Conservation (phyloP, 2,329 filamentous ascomycete species). For the Talaromyces funiculosus region DNA sequence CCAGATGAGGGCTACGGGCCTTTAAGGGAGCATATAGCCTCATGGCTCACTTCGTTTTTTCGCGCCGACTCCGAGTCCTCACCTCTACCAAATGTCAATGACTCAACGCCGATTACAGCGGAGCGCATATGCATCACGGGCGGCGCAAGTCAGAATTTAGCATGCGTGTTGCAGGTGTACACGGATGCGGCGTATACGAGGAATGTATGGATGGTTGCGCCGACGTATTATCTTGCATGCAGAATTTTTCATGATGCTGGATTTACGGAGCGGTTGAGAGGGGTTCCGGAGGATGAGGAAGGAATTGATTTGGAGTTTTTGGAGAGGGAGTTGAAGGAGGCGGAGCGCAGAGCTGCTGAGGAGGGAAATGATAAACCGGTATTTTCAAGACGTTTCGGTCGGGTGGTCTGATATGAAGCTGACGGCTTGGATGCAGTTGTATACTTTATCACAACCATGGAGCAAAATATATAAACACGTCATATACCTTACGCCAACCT, state of each 20-base stretch:
- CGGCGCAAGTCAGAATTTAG: conserved; percentile 77
- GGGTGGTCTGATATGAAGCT: not conserved
- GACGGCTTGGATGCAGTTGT: conserved; percentile 11
- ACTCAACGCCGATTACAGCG: conserved; percentile 38
- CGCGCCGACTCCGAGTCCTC: conserved; percentile 19
- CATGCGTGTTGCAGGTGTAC: conserved; percentile 70
- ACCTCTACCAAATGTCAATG: conserved; percentile 13
- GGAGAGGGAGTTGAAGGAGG: conserved; percentile 45
- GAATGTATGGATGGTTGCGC: conserved; percentile 73
- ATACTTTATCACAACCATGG: conserved; percentile 55
- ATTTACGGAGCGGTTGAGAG: conserved; percentile 60
- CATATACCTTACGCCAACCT: conserved; percentile 83
- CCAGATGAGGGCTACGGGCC: conserved; percentile 68
- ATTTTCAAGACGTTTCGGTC: conserved; percentile 14
- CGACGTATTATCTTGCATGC: conserved; percentile 78
- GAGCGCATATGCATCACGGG: conserved; percentile 74
- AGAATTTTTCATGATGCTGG: conserved; percentile 79
- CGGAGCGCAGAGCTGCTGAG: conserved; percentile 41
- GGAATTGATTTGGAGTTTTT: conserved; percentile 66
- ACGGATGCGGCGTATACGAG: conserved; percentile 71
- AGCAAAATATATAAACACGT: conserved; percentile 80
- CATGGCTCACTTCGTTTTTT: conserved; percentile 66
- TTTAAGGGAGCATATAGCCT: conserved; percentile 62
- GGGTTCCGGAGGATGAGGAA: conserved; percentile 69
- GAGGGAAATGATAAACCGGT: conserved; percentile 42